Percentiles rank a stretch among this genome's conserved stretches.
Conservation (phyloP, 768 basidiomycete species). For the Tricholoma hemisulphureum region DNA sequence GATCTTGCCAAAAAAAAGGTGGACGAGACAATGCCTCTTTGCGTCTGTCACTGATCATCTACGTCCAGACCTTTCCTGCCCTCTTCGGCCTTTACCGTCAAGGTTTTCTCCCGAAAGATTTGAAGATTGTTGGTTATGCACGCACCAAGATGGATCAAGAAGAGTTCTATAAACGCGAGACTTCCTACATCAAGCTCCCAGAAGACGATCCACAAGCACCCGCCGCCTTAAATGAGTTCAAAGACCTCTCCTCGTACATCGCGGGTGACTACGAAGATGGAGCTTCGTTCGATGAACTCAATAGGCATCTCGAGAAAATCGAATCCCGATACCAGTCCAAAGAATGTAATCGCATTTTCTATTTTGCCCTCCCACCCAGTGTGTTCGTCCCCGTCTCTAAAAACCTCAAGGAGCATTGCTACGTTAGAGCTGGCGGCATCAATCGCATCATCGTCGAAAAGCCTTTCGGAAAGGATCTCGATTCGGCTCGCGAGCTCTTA, state of each 20-base stretch:
- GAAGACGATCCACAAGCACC: conserved; percentile 59
- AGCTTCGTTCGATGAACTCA: conserved; percentile 73
- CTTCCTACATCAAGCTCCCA: conserved; percentile 80
- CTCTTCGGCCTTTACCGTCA: conserved; percentile 85
- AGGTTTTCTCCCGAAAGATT: conserved; percentile 75
- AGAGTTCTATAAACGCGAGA: conserved; percentile 83
- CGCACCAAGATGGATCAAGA: conserved; percentile 88
- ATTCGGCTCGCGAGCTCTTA: conserved; percentile 79
- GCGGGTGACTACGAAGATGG: conserved; percentile 87
- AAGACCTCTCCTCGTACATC: conserved; percentile 74
- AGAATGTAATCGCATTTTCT: conserved; percentile 84
- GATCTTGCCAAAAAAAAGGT: conserved; percentile 99
- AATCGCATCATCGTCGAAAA: conserved; percentile 98
- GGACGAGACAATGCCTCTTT: conserved; percentile 2
- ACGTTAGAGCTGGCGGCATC: conserved; percentile 61
- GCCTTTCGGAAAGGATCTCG: conserved; percentile 94
- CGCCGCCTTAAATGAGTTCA: conserved; percentile 79
- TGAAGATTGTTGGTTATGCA: conserved; percentile 94
- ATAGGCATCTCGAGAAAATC: conserved; percentile 71
- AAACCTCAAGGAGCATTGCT: conserved; percentile 80
- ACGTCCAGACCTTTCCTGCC: conserved; percentile 87
- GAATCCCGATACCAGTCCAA: conserved; percentile 67
- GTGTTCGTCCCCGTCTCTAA: conserved; percentile 91
- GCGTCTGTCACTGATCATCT: conserved; percentile 8
- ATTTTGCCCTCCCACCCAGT: conserved; percentile 95